phyloP scores from a whole-genome alignment of 192 early-diverging fungal genomes.

The Coemansia sp. region DNA sequence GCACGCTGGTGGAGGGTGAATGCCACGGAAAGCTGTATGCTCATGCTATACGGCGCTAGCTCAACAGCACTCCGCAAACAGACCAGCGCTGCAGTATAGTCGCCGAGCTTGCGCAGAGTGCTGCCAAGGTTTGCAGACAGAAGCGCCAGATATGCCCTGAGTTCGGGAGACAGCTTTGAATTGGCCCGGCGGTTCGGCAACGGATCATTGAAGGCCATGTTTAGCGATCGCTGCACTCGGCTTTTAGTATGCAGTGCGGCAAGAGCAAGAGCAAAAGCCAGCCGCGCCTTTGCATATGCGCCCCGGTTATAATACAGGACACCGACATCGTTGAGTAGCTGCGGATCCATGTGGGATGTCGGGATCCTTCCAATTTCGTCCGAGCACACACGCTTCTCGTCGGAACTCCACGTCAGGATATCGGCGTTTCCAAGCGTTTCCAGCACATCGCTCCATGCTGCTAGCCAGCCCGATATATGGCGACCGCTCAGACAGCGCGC shows the following conservation, averaged over 20 bases:
- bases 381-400: not conserved
- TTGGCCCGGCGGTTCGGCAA: not conserved
- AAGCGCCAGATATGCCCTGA: constrained; percentile 31
- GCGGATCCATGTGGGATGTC: constrained; percentile 37
- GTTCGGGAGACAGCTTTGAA: constrained; percentile 13
- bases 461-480: constrained; percentile 23
- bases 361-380: not conserved
- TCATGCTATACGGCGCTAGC: constrained; percentile 29
- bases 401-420: constrained; percentile 23
- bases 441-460: constrained; percentile 23
- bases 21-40: constrained; percentile 34
- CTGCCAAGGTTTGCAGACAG: constrained; percentile 44
- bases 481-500: constrained; percentile 41
- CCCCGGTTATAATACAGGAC: constrained; percentile 35
- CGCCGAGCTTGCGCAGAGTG: constrained; percentile 28
- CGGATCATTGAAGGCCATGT: constrained; percentile 12
- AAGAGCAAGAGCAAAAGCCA: constrained; percentile 29
- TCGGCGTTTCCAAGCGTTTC: constrained; percentile 11
- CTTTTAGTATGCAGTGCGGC: constrained; percentile 11
- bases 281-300: constrained; percentile 19
- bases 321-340: constrained; percentile 47
- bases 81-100: constrained; percentile 17
- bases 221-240: constrained; percentile 23
- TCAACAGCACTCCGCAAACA: constrained; percentile 22
- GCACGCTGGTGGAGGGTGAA: constrained; percentile 35